Base-by-base conservation (phyloP, 352 stramenopile genomes). In the Aphanomyces cochlioides region DNA sequence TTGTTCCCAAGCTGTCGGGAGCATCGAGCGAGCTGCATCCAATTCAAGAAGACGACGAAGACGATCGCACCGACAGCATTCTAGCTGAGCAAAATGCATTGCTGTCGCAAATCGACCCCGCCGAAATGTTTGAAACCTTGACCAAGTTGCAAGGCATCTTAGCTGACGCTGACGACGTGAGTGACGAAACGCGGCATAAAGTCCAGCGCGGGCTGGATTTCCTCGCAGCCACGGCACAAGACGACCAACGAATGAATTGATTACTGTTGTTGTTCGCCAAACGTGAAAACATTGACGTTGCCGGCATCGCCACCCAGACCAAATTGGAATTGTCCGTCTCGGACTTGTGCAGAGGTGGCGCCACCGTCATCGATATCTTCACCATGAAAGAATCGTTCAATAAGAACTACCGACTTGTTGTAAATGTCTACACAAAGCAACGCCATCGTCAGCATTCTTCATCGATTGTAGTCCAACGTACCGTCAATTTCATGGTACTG, bases 311-410 rank as follows among this genome's bases (percentile, higher is more conserved):
- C 58, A 84, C 77, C 66, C 58, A 83, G 77, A 61, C 86, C 86
- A 68, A 94, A 94, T 67, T 87, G 81, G 72, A 94, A 94, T 76
- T 92, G 86, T 21, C 41, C 50, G 38, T 67, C 47, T 37, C 48
- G 45, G 8, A 61, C 66, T 3, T 34, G 41, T 12, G 28, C 43
- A n/a, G 34, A 36, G 34, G 75, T 66, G 71, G 84, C 82, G 73
- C 98, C 96, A 64, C 96, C 96, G 73, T 98, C 96, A 64, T 96
- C 96, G 71, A 99, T 97, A 60, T 99, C 96, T 75, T 99, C 96
- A 54, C 96, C 95, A 67, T 98, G 94, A 86, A 99, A 99, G 85
- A 98, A 99, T 47, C 85, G 84, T 79, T 99, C 96, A 53, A 99
- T 80, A 66, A 99, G 98, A 78, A 98, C 98, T 72, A 99, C 89